A percentile compares a stretch with the other conserved stretches of the same genome.
phyloP scores from a whole-genome alignment of 805 yeast genomes.

The Ogataea pini region DNA sequence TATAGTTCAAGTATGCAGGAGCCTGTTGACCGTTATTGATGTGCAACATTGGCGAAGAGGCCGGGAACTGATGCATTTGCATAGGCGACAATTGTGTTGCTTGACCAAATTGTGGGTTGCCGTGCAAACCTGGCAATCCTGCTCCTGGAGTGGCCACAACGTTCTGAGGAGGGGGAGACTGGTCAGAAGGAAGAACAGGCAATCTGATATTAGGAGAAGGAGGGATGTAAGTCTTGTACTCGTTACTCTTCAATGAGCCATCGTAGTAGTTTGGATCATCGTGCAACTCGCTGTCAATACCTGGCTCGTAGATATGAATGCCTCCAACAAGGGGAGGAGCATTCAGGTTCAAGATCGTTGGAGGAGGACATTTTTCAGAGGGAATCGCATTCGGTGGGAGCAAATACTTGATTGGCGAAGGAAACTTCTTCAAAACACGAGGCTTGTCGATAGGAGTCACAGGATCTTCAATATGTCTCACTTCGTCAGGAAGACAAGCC shows the following conservation, averaged over 20 bases:
- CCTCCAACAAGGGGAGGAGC: slow-evolving; percentile 97
- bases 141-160: slow-evolving; percentile 16
- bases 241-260: slow-evolving; percentile 26
- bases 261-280: slow-evolving; percentile 74
- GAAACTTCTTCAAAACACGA: slow-evolving; percentile 69
- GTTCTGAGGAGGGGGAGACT: slow-evolving; percentile 21
- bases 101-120: slow-evolving; percentile 1
- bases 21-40: not conserved
- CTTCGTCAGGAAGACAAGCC: slow-evolving; percentile 96
- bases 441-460: slow-evolving; percentile 66
- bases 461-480: slow-evolving; percentile 81
- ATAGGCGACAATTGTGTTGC: slow-evolving; percentile 9
- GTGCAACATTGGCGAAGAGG: slow-evolving; percentile 12
- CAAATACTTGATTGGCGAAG: slow-evolving; percentile 80
- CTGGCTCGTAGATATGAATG: slow-evolving; percentile 75
- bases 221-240: slow-evolving; percentile 34
- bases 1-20: slow-evolving; percentile 14
- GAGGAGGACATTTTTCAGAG: slow-evolving; percentile 77
- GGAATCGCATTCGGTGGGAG: slow-evolving; percentile 74
- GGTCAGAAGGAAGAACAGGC: slow-evolving; percentile 19
- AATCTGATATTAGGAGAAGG: slow-evolving; percentile 33
- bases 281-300: slow-evolving; percentile 44
- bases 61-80: slow-evolving; percentile 14
- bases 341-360: slow-evolving; percentile 74
- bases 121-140: slow-evolving; percentile 3